Conservation (phyloP, 441 rosid genomes). For the Gossypium schwendimanii region DNA sequence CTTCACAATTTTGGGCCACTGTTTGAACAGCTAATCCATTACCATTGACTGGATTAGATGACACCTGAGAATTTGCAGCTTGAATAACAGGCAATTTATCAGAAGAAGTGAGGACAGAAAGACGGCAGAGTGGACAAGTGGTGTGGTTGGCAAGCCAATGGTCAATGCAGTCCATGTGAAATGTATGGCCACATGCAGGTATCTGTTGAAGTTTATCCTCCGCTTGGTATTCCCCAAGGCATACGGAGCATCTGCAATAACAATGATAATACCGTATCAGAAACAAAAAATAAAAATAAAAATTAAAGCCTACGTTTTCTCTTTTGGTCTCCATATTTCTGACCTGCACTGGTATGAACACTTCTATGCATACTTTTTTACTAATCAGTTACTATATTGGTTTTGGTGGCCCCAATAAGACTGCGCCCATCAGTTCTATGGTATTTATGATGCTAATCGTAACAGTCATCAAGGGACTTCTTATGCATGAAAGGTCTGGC, state of each 20-base stretch:
- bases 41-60: slow-evolving; percentile 10
- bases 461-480: background rate
- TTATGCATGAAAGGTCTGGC: background rate
- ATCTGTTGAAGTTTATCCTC: slow-evolving; percentile 82
- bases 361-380: background rate
- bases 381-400: background rate
- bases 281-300: background rate
- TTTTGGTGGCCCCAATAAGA: background rate
- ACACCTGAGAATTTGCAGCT: slow-evolving; percentile 17
- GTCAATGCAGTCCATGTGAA: slow-evolving; percentile 90
- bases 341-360: background rate
- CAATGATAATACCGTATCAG: background rate
- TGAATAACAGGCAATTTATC: slow-evolving; percentile 24
- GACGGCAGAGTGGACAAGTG: slow-evolving; percentile 87
- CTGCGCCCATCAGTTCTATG: background rate
- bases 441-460: background rate
- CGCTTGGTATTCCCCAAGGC: slow-evolving; percentile 73
- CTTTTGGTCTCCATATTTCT: background rate
- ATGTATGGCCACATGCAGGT: slow-evolving; percentile 75
- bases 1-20: slow-evolving; percentile 17
- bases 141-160: slow-evolving; percentile 72
- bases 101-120: slow-evolving; percentile 43
- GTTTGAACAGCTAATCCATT: slow-evolving; percentile 20
- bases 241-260: slow-evolving; percentile 66
- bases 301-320: background rate